A percentile compares a stretch with the other conserved stretches of the same genome.
Evolutionary conservation across 2,329 filamentous ascomycete species (phyloP).

Genomic region (Chrysoporthe deuterocubensis): DNA sequence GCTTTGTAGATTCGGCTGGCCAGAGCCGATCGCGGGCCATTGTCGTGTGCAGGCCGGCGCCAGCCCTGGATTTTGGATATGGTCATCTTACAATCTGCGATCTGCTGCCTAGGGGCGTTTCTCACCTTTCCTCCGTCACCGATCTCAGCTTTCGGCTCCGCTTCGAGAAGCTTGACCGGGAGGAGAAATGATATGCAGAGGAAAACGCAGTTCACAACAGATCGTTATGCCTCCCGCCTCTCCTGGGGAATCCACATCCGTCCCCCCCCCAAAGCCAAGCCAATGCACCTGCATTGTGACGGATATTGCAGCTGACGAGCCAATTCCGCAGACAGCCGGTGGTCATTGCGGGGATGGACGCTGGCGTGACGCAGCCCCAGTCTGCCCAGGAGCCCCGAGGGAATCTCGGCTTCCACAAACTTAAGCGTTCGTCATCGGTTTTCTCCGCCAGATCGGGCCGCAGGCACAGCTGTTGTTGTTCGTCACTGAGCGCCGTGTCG

Average conservation of each 20-base stretch:
- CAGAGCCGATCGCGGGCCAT: background rate
- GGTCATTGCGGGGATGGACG: slow-evolving; percentile 23
- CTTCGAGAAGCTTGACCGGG: background rate
- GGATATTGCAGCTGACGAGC: slow-evolving; percentile 17
- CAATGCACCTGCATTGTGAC: background rate
- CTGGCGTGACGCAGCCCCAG: slow-evolving; percentile 14
- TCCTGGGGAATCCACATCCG: background rate
- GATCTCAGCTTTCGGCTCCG: background rate
- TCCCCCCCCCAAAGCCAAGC: background rate
- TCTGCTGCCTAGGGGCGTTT: background rate
- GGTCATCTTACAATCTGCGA: background rate
- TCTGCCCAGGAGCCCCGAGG: slow-evolving; percentile 9
- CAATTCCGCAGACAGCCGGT: slow-evolving; percentile 1
- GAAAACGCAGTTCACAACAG: background rate
- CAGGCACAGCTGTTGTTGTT: slow-evolving; percentile 11
- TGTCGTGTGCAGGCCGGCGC: background rate
- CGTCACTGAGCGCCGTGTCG: slow-evolving; percentile 4
- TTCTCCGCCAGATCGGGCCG: slow-evolving; percentile 13
- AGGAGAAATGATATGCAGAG: background rate
- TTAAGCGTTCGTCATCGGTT: slow-evolving; percentile 23
- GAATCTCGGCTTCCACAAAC: slow-evolving; percentile 21
- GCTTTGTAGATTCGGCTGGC: background rate
- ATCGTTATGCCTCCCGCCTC: background rate
- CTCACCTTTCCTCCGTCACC: background rate
- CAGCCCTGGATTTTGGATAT: background rate